Conservation (phyloP, 1,139 yeast species). For the Zygoascus hellenicus region DNA sequence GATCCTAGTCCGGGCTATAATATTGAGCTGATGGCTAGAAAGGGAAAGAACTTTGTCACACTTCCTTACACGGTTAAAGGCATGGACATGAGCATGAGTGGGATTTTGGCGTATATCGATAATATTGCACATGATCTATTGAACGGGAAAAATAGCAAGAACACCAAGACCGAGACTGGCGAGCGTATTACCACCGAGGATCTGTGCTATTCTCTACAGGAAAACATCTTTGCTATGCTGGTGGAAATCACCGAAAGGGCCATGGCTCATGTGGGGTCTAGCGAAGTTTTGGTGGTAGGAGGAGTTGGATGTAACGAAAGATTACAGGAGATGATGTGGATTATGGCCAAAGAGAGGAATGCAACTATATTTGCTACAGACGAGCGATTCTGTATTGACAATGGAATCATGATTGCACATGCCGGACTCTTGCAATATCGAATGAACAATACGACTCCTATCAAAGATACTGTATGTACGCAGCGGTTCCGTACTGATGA, state of each 20-base stretch:
- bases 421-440: conserved; percentile 88
- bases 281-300: conserved; percentile 90
- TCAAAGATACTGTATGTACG: conserved; percentile 77
- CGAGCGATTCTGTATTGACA: conserved; percentile 93
- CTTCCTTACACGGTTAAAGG: conserved; percentile 97
- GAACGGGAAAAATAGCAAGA: conserved; percentile 47
- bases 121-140: conserved; percentile 67
- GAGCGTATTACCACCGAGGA: conserved; percentile 71
- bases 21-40: conserved; percentile 88
- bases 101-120: conserved; percentile 82
- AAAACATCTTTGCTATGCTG: conserved; percentile 87
- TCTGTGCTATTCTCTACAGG: conserved; percentile 88
- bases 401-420: conserved; percentile 98
- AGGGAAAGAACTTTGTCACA: conserved; percentile 60
- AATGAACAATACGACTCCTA: conserved; percentile 59
- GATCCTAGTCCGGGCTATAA: conserved; percentile 97
- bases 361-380: conserved; percentile 92
- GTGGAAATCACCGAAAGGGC: conserved; percentile 98
- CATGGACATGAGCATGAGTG: conserved; percentile 97
- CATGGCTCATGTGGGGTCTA: conserved; percentile 92
- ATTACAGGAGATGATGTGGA: conserved; percentile 91
- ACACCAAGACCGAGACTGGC: conserved; percentile 41
- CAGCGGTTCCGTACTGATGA: conserved; percentile 94
- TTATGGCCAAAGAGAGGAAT: conserved; percentile 84
- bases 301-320: conserved; percentile 96